Conservation (phyloP, 1,284 basidiomycete genomes). For the Marasmius tenuissimus region DNA sequence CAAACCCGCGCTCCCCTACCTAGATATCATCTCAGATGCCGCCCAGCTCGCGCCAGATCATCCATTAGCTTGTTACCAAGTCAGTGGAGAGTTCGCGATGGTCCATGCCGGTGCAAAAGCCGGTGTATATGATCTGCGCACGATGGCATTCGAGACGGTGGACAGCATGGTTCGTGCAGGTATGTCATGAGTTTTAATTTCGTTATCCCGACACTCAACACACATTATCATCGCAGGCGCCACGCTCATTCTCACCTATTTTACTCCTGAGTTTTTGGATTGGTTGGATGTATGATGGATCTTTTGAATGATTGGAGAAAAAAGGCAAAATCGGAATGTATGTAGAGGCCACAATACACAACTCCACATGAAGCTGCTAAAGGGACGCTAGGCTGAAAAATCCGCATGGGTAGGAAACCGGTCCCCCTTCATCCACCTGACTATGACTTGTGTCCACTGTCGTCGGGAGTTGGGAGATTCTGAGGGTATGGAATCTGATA, state of each 20-base stretch:
- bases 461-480: too few relatives aligned
- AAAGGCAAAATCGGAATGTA: neutral
- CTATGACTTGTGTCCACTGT: too few relatives aligned
- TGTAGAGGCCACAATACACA: too few relatives aligned
- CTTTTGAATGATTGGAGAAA: neutral
- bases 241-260: constrained; percentile 90
- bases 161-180: constrained; percentile 92
- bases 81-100: constrained; percentile 98
- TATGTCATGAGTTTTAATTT: constrained; percentile 31
- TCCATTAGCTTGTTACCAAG: constrained; percentile 94
- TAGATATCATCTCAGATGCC: constrained; percentile 94
- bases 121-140: constrained; percentile 88
- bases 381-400: too few relatives aligned
- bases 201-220: constrained; percentile 7
- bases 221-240: constrained; percentile 53
- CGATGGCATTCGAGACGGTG: constrained; percentile 92
- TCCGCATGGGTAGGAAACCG: too few relatives aligned
- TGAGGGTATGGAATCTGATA: too few relatives aligned
- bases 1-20: constrained; percentile 94
- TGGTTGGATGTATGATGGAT: constrained; percentile 65
- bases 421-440: too few relatives aligned
- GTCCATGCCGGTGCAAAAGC: constrained; percentile 90
- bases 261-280: constrained; percentile 93
- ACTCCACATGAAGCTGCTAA: too few relatives aligned
- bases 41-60: constrained; percentile 81